phyloP scores from a whole-genome alignment of 202 grass and related monocot genomes.

The Digitaria exilis region DNA sequence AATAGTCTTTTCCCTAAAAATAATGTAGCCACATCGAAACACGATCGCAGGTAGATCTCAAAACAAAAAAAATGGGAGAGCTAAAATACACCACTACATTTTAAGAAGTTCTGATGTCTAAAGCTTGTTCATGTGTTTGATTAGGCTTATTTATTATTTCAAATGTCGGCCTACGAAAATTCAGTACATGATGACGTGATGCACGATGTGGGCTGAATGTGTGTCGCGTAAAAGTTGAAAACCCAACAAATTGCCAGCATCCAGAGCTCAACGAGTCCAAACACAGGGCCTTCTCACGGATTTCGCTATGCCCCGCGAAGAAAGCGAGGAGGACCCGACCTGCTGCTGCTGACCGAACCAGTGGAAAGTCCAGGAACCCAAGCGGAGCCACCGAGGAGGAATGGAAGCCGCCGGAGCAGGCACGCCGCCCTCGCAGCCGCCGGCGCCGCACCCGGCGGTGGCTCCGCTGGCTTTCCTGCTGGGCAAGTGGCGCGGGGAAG shows the following conservation, averaged over 20 bases:
- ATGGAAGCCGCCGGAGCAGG: slow-evolving; percentile 45
- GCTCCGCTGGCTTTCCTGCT: slow-evolving; percentile 67
- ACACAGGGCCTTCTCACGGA: not conserved
- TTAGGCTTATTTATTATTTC: no score
- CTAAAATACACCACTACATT: no score
- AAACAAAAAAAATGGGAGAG: no score
- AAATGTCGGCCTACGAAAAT: no score
- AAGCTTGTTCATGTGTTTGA: no score
- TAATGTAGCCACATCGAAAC: no score
- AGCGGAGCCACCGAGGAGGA: slow-evolving; percentile 25
- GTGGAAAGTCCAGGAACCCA: slow-evolving; percentile 7
- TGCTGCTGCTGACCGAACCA: not conserved
- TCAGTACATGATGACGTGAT: no score
- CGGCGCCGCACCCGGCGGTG: slow-evolving; percentile 63
- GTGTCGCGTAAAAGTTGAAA: no score
- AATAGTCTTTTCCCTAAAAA: no score
- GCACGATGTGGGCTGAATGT: not conserved
- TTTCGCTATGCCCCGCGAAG: not conserved
- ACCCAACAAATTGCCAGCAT: not conserved
- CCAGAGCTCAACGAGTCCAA: not conserved
- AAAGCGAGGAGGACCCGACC: not conserved
- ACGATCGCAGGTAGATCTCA: no score
- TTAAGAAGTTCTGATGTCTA: no score
- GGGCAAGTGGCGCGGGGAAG: slow-evolving; percentile 79
- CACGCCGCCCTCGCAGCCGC: slow-evolving; percentile 27